Evolutionary conservation across 768 basidiomycete species (phyloP).

Genomic region (Trametes elegans): DNA sequence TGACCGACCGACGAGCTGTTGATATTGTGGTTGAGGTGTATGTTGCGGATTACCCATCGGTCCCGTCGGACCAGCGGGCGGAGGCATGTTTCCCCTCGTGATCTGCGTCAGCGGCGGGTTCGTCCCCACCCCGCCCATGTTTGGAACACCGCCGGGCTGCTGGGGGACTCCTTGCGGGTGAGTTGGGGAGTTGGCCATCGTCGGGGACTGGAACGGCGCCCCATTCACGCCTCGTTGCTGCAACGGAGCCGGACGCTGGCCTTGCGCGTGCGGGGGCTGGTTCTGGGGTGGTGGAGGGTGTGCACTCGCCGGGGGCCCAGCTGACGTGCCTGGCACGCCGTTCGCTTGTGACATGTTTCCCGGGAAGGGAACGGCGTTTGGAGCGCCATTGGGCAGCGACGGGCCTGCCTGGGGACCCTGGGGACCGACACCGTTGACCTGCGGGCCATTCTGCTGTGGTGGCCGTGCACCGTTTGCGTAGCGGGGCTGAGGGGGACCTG

Average conservation of each 20-base stretch:
- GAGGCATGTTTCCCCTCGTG: constrained; percentile 41
- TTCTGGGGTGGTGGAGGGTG: constrained; percentile 1
- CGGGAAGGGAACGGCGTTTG: constrained; percentile 18
- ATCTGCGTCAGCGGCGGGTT: constrained; percentile 51
- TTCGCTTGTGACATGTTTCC: constrained; percentile 37
- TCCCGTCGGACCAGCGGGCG: constrained; percentile 41
- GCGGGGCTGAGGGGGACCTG: constrained; percentile 1
- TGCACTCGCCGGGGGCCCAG: constrained; percentile 5
- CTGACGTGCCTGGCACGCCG: constrained; percentile 37
- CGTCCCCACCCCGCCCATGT: constrained; percentile 51
- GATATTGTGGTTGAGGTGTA: constrained; percentile 43
- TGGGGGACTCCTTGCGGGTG: constrained; percentile 36
- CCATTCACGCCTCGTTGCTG: constrained; percentile 49
- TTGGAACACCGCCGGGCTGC: constrained; percentile 33
- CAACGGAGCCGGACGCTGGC: constrained; percentile 30
- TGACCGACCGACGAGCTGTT: constrained; percentile 45
- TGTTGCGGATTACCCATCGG: constrained; percentile 38
- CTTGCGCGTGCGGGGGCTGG: constrained; percentile 20
- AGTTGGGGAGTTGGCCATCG: constrained; percentile 61
- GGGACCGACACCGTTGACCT: constrained; percentile 33
- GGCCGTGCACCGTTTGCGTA: constrained; percentile 16
- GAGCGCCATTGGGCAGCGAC: constrained; percentile 24
- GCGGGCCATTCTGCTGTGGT: constrained; percentile 21
- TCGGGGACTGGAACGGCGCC: constrained; percentile 60
- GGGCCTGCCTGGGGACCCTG: neutral